Evolutionary conservation across 2,329 filamentous ascomycete genomes (phyloP), one percentile per base, ranked within the genome.

Genomic region (Pseudogymnoascus sp.): DNA sequence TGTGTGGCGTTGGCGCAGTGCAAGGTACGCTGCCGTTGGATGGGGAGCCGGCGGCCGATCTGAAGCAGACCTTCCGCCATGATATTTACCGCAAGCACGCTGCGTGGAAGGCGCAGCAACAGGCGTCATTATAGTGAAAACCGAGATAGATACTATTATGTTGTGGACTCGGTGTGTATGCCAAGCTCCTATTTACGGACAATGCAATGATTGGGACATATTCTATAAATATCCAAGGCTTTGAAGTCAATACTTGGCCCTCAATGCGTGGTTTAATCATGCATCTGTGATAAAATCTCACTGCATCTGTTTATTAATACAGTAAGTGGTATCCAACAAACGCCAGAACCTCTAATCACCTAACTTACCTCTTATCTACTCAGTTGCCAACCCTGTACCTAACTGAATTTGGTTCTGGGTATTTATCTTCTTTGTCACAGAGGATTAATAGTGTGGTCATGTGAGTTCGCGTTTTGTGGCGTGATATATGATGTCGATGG

Each of bases 61-160:
- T 80, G 62, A 80, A 79, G 71, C 72, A 79, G 64, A 72, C 68
- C 0, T 79, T 80, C 60, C 73, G 77, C 1, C 71, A 68, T 7
- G 77, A 77, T 64, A 69, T 80, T 4, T 80, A 79, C 61, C 70
- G 69, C 2, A 78, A 78, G 66, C 68, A 68, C 44, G 68, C 64
- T 2, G 68, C 62, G n/a, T 76, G 73, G 72, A 73, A 71, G 65
- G 60, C n/a, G 11, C 25, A 68, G 64, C 64, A 70, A 37, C 25
- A 63, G 18, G 50, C 6, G 5, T 53, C 14, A 4, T 25, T 5
- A 16, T 42, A 8, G 8, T 18, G 38, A 16, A 42, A 42, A 42
- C 8, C 16, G 1, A 2, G 38, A 8, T 5, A 7, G n/a, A 40
- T 16, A 16, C 4, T 10, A 16, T 10, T 10, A 40, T 8, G 5